Percentiles rank a stretch among this genome's conserved stretches.
Evolutionary conservation across 352 stramenopile species (phyloP).

Genomic region (Phytophthora rubi): DNA sequence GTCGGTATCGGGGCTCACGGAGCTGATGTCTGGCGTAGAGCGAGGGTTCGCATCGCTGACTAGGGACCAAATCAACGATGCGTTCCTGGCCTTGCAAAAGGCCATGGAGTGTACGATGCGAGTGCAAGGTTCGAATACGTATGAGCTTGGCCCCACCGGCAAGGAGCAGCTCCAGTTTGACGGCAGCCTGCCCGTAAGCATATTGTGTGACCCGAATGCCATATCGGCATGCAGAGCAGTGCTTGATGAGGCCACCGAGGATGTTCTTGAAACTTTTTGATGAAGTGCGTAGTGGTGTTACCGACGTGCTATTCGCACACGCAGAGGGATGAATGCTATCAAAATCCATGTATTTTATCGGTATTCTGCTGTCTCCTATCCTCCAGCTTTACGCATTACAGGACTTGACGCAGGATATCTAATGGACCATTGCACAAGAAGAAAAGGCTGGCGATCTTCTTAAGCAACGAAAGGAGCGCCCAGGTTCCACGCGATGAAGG

Average conservation of each 20-base stretch:
- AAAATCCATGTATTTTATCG: not conserved
- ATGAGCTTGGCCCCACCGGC: slow-evolving; percentile 38
- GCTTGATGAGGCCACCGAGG: slow-evolving; percentile 28
- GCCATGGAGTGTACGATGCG: slow-evolving; percentile 52
- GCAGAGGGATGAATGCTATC: not conserved
- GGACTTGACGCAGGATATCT: not conserved
- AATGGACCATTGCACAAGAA: no score
- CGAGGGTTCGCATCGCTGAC: slow-evolving; percentile 37
- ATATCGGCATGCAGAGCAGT: slow-evolving; percentile 37
- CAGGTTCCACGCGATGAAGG: slow-evolving; percentile 85
- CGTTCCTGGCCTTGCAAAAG: slow-evolving; percentile 51
- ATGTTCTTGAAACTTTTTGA: slow-evolving; percentile 28
- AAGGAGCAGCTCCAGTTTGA: slow-evolving; percentile 42
- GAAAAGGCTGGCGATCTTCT: not conserved
- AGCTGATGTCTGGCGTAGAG: slow-evolving; percentile 37
- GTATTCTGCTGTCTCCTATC: not conserved
- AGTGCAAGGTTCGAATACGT: slow-evolving; percentile 52
- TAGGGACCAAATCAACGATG: slow-evolving; percentile 42
- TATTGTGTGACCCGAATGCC: slow-evolving; percentile 42
- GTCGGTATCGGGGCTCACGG: slow-evolving; percentile 26
- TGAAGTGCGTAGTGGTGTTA: not conserved
- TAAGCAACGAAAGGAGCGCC: slow-evolving; percentile 54
- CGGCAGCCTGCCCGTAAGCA: slow-evolving; percentile 48
- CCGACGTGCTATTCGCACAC: no score
- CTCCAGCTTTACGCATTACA: no score